Conservation (phyloP, 2,329 filamentous ascomycete genomes). For the Xylaria sp. region DNA sequence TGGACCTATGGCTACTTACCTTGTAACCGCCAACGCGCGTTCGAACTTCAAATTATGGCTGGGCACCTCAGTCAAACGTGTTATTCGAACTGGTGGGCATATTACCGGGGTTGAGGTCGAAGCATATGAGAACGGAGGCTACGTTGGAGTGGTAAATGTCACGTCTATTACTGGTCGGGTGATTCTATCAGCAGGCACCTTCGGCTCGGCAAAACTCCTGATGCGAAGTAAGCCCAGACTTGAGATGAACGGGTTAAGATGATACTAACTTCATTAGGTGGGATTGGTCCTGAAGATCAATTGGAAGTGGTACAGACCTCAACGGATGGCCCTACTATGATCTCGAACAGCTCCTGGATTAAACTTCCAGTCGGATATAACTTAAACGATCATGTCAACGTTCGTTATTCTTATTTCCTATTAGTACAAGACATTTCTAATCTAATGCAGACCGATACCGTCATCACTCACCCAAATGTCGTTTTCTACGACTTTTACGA, state of each 20-base stretch:
- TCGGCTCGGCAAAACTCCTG: conserved; percentile 75
- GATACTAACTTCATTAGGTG: conserved; percentile 42
- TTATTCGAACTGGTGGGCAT: conserved; percentile 70
- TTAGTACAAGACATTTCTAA: conserved; percentile 5
- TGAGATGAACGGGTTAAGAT: neutral
- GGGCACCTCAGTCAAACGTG: conserved; percentile 72
- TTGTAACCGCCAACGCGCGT: conserved; percentile 67
- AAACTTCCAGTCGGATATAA: conserved; percentile 68
- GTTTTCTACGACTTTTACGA: conserved; percentile 73
- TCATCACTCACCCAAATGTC: conserved; percentile 56
- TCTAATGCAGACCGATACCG: conserved; percentile 56
- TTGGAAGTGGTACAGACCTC: conserved; percentile 62
- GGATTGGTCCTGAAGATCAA: conserved; percentile 73
- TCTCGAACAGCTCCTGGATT: conserved; percentile 63
- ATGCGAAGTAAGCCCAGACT: conserved; percentile 62
- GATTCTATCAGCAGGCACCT: conserved; percentile 73
- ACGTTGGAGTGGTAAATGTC: conserved; percentile 68
- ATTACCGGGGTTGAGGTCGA: conserved; percentile 76
- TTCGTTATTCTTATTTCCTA: conserved; percentile 33
- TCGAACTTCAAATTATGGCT: conserved; percentile 74
- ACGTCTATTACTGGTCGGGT: conserved; percentile 70
- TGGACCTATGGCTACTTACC: conserved; percentile 77
- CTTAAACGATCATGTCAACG: conserved; percentile 65
- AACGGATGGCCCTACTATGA: conserved; percentile 62
- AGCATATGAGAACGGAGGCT: conserved; percentile 62